Evolutionary conservation across 2,329 filamentous ascomycete species (phyloP), one percentile per base, ranked within the genome.

Genomic region (Pseudogymnoascus sp.): DNA sequence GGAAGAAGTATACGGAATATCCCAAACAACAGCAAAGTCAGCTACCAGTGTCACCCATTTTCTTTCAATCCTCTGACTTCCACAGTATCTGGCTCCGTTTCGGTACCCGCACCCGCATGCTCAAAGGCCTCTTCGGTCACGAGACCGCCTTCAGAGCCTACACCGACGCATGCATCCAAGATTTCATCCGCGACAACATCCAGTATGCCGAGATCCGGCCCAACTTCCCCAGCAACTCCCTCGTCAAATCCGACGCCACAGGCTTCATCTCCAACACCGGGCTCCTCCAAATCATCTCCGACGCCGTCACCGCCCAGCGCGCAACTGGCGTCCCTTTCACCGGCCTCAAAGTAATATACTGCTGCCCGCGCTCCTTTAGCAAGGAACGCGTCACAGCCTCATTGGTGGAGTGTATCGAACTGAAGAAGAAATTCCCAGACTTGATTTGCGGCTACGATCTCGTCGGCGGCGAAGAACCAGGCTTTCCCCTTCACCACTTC

Each of bases 121-220:
- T 90, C 81, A 90, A 90, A 70, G 87, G 87, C 0, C 77, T 90
- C 0, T 82, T 89, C 69, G 87, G 87, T 71, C 89, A 89, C 68
- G 81, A 85, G 70, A 79, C 77, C 3, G 85, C 86, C 3, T 89
- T 86, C 70, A 76, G 78, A 57, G 77, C 75, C 71, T 90, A 90
- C 68, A 87, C 86, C 2, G 75, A 77, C 9, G 72, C 76, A 2
- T 84, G 83, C 19, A 82, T 89, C 10, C 76, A 85, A 64, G 82
- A 85, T 65, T 86, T 90, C 72, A 80, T 85, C 21, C 70, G 77
- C 5, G 86, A 90, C 70, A 83, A 83, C 47, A 86, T 90, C 67
- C 87, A 87, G 74, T 90, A 89, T 68, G 87, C 86, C 28, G 87
- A 90, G 74, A 83, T 90, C 42, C 80, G 87, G 28, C 87, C 86